Percentiles rank a stretch among this genome's conserved stretches.
These are phyloP conservation scores for Asterella californica DNA, from an alignment of 225 moss, liverwort and hornwort genomes.

Conservation along the genomic window DNA sequence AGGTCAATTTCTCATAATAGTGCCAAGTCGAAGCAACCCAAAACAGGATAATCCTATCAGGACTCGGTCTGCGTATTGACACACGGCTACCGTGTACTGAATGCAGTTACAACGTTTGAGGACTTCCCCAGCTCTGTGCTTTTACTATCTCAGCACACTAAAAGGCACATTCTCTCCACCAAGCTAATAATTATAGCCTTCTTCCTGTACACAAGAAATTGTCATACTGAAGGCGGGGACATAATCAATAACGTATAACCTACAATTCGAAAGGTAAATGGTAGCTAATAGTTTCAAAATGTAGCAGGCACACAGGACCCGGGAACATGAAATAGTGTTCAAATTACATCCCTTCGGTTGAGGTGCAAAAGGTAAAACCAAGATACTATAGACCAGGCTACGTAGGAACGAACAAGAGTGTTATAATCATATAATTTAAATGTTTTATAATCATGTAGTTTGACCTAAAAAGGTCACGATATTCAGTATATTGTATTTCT, in stretches of 20 bases:
- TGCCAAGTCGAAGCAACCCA: too few relatives aligned
- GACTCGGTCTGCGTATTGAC: too few relatives aligned
- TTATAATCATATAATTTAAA: too few relatives aligned
- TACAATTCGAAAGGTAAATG: not conserved
- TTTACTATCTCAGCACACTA: too few relatives aligned
- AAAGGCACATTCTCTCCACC: not conserved
- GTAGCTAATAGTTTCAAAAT: not conserved
- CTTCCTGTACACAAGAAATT: not conserved
- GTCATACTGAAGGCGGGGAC: not conserved
- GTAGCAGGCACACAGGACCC: not conserved
- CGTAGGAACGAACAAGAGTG: not conserved
- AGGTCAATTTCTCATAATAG: too few relatives aligned
- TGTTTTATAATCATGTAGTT: too few relatives aligned
- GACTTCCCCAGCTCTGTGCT: not conserved
- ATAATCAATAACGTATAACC: not conserved
- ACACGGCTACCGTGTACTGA: too few relatives aligned
- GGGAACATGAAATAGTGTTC: not conserved
- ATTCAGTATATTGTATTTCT: too few relatives aligned
- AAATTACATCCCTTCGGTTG: not conserved
- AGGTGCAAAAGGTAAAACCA: not conserved
- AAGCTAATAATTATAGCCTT: not conserved
- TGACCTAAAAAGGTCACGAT: too few relatives aligned
- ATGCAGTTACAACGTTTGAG: not conserved
- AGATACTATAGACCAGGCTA: not conserved
- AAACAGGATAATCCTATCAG: too few relatives aligned